Evolutionary conservation across 2,329 filamentous ascomycete species (phyloP), one percentile per base, ranked within the genome.

Genomic region (Hymenoscyphus linearis): DNA sequence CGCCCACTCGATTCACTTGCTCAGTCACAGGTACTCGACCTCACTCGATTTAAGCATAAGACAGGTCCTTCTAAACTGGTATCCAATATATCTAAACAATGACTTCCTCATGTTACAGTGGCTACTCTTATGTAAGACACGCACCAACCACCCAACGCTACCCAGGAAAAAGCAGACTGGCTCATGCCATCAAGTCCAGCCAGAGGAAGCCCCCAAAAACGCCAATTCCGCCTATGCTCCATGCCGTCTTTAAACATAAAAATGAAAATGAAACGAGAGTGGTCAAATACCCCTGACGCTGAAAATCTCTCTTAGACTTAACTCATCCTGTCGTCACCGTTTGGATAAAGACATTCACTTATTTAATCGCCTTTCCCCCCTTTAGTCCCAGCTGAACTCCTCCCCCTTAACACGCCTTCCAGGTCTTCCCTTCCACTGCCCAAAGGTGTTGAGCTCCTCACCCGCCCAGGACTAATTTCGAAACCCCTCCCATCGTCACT

Each of bases 401-500:
- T 57, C 16, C 65, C 66, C 12, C 66, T 57, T 13, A 63, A 25
- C 12, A 64, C 26, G 1, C 65, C 62, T 16, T 65, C 66, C n/a
- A 65, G 25, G 57, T 66, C 66, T 37, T 66, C 66, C 59, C 67
- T 67, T 4, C 69, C 68, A 6, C 62, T 70, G 3, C 67, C 66
- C 40, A 58, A 58, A 27, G 62, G 61, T 2, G 66, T 63, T n/a
- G 59, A 52, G 26, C 60, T 60, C 36, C 69, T 64, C 2, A 62
- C 40, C 34, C 62, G 60, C 3, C 66, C 63, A 25, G 67, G 65
- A 60, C 52, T 66, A n/a, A 69, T 27, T 40, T 72, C 72, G 58
- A 72, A 72, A 0, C 68, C 65, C 26, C 71, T 66, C 16, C 80
- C 81, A 64, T 85, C 83, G 58, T 85, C 82, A 69, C 81, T 82